Evolutionary conservation across 345 rosid genomes (phyloP).

Genomic region (Arabidopsis suecica): DNA sequence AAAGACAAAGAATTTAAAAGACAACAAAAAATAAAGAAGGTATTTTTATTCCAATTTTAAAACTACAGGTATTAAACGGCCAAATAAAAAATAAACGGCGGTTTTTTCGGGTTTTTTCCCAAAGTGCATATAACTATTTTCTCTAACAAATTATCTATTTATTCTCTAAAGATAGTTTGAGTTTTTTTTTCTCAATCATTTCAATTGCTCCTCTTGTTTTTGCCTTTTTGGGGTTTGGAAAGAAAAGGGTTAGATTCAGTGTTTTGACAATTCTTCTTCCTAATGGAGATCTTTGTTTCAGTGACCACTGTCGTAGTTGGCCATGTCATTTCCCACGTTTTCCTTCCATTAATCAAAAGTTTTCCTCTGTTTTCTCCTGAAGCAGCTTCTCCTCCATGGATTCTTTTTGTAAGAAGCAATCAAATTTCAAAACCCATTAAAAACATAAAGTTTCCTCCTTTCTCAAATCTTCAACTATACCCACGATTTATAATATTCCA

Average conservation of each 20-base stretch:
- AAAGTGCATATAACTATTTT: too few species aligned
- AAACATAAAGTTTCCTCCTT: constrained; percentile 36
- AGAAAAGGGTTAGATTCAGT: neutral
- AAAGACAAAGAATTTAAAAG: too few species aligned
- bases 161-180: too few species aligned
- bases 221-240: too few species aligned
- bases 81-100: too few species aligned
- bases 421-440: constrained; percentile 12
- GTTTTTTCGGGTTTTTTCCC: too few species aligned
- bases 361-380: constrained; percentile 3
- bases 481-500: constrained; percentile 9
- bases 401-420: constrained; percentile 10
- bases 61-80: too few species aligned
- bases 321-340: constrained; percentile 35
- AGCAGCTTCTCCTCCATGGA: constrained; percentile 26
- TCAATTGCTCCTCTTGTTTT: too few species aligned
- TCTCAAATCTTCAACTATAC: constrained; percentile 21
- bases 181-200: too few species aligned
- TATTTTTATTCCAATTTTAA: too few species aligned
- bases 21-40: too few species aligned
- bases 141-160: too few species aligned
- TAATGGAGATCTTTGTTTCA: constrained; percentile 24
- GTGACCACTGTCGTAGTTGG: constrained; percentile 17
- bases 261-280: neutral
- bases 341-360: neutral